These are phyloP conservation scores for Pachyrhizus erosus DNA, from an alignment of 306 rosid genomes.

Conservation along the genomic window DNA sequence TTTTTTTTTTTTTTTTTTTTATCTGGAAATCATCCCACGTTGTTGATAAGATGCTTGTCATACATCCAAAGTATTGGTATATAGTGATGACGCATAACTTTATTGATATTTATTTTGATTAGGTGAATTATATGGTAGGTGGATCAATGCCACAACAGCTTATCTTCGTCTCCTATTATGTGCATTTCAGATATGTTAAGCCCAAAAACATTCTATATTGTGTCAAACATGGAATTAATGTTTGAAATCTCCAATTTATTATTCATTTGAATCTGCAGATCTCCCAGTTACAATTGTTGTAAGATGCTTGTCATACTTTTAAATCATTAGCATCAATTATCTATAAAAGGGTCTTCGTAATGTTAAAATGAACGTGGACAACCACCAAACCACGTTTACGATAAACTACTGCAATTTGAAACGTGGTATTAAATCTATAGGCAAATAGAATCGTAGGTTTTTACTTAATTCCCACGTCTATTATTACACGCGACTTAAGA, in stretches of 20 bases:
- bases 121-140: neutral
- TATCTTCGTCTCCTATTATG: neutral
- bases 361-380: slow-evolving; percentile 46
- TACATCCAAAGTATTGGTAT: neutral
- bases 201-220: neutral
- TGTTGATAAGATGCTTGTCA: neutral
- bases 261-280: neutral
- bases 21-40: neutral
- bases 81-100: neutral
- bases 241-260: neutral
- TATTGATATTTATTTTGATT: neutral
- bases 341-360: neutral
- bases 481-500: neutral
- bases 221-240: neutral
- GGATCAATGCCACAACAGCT: neutral
- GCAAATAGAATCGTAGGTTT: neutral
- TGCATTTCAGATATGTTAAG: neutral
- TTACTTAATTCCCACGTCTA: neutral
- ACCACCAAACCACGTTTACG: neutral
- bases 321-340: neutral
- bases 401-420: neutral
- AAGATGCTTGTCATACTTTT: neutral
- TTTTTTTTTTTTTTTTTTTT: too few species aligned
- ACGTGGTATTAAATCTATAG: neutral
- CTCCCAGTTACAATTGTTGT: neutral